Evolutionary conservation across 306 rosid species (phyloP).

Genomic region (Rosa persica): DNA sequence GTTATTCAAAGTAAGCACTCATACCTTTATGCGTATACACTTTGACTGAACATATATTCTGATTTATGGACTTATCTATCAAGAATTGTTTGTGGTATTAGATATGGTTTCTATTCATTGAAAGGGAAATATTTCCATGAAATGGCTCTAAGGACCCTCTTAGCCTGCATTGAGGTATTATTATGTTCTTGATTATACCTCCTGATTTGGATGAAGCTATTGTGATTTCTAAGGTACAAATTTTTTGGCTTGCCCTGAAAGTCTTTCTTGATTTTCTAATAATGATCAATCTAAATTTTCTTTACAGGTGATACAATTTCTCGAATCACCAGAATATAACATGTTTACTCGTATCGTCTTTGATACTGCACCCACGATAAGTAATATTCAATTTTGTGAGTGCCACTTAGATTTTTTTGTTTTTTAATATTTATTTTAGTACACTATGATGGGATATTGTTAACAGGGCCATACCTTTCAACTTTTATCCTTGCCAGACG

Average conservation of each 20-base stretch:
- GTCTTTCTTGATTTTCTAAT: constrained; percentile 1
- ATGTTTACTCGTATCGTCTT: no score
- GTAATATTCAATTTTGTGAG: no score
- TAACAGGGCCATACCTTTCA: constrained; percentile 92
- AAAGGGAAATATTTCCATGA: constrained; percentile 95
- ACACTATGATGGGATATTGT: constrained; percentile 18
- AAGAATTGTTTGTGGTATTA: constrained; percentile 34
- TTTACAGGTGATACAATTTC: no score
- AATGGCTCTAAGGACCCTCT: constrained; percentile 96
- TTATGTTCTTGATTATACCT: constrained; percentile 7
- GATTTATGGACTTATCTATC: constrained; percentile 20
- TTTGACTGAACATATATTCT: constrained; percentile 16
- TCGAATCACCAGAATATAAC: no score
- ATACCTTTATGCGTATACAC: constrained; percentile 22
- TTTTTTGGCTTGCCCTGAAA: constrained; percentile 14
- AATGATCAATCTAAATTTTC: no score
- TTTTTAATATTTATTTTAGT: no score
- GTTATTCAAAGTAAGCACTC: constrained; percentile 89
- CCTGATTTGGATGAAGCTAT: constrained; percentile 99
- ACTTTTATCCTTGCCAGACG: constrained; percentile 87
- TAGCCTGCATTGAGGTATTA: constrained; percentile 91
- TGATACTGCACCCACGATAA: no score
- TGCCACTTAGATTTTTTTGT: no score
- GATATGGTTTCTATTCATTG: constrained; percentile 92
- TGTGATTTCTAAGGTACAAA: constrained; percentile 82